phyloP scores from a whole-genome alignment of 805 yeast genomes.

The Suhomyces sp. region DNA sequence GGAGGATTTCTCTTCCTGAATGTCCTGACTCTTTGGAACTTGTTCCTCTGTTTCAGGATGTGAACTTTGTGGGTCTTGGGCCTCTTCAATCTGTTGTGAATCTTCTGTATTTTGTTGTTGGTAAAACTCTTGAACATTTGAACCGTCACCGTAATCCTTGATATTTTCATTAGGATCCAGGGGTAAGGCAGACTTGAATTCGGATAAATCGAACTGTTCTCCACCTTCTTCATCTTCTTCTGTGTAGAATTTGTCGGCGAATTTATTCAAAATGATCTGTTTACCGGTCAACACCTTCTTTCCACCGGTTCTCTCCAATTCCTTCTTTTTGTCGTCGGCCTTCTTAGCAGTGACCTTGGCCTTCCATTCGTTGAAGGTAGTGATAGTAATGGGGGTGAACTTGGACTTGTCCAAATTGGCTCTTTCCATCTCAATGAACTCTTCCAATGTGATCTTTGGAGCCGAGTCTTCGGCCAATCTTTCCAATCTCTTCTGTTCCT shows the following conservation, averaged over 20 bases:
- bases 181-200: conserved; percentile 55
- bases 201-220: conserved; percentile 57
- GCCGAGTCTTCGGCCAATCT: conserved; percentile 78
- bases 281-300: conserved; percentile 62
- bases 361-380: conserved; percentile 83
- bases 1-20: too few relatives aligned
- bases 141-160: conserved; percentile 76
- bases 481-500: conserved; percentile 90
- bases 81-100: too few relatives aligned
- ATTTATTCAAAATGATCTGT: conserved; percentile 64
- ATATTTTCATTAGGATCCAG: conserved; percentile 46
- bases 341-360: conserved; percentile 60
- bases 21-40: too few relatives aligned
- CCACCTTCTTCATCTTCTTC: conserved; percentile 52
- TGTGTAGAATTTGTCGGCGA: conserved; percentile 52
- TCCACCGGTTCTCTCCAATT: conserved; percentile 29
- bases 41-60: too few relatives aligned
- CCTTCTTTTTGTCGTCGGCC: conserved; percentile 34
- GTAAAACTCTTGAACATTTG: conserved; percentile 27
- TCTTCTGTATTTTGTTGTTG: conserved; percentile 9
- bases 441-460: conserved; percentile 92
- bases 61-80: too few relatives aligned
- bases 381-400: conserved; percentile 84
- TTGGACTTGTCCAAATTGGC: conserved; percentile 70
- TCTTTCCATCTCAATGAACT: conserved; percentile 92